Base-by-base conservation (phyloP, 176 grass and related monocot genomes). In the Ensete ventricosum region DNA sequence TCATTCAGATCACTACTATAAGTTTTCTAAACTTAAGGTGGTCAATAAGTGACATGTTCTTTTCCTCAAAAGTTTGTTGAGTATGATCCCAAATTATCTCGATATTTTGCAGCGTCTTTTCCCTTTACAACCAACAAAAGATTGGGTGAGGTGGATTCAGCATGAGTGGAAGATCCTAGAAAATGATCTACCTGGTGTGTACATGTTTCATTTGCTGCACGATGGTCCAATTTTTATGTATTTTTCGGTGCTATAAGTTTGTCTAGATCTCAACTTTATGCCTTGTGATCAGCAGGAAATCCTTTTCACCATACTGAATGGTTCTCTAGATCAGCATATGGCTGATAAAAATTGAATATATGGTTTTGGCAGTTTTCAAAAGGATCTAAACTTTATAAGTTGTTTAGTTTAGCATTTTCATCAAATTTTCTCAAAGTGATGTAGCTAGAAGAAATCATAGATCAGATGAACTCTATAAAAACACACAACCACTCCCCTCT, bases 111-210 rank as follows among this genome's bases (percentile, higher is more conserved):
- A 80, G 51, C 69, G 22, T 9, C 34, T 43, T 54, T 73, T 64
- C 1, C 78, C 8, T 79, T 71, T 76, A 69, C 84, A 96, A 84
- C 88, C 92, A 72, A 58, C 80, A 25, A 92, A 87, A 69, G 74
- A 75, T n/a, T 96, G 89, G 89, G 82, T 84, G 26, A 89, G 80
- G 82, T 75, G 68, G 73, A 82, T 96, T 80, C 89, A 96, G 51
- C 78, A 89, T 81, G 92, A 96, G 20, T 96, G 92, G 92, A 92
- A 85, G 77, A 50, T 92, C 53, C 64, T 96, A 26, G 84, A 91
- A 72, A 92, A 85, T 82, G 92, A 96, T 82, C 85, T 96, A 76
- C 92, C 87, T 53, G 89, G 89, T 88, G 55, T 76, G 68, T 76
- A 43, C 34, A 19, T 14, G 50, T 55, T 52, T 73, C n/a, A 53